Conservation (phyloP, 805 yeast species). For the Starmerella khaoyaiensis region DNA sequence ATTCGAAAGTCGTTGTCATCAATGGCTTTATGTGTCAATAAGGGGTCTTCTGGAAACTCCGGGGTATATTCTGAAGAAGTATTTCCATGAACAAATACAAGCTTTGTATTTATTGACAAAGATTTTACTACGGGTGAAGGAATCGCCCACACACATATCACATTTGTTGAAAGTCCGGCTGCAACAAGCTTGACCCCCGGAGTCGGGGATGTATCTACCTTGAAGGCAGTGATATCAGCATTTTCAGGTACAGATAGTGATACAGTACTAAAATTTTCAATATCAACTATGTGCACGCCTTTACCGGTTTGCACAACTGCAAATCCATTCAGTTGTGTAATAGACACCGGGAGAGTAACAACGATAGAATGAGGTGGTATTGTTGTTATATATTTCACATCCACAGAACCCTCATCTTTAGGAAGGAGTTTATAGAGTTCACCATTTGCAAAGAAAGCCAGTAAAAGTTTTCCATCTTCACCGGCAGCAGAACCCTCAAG, state of each 20-base stretch:
- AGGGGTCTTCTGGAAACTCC: not conserved
- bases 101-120: not conserved
- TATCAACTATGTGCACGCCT: conserved; percentile 7
- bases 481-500: conserved; percentile 11
- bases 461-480: conserved; percentile 11
- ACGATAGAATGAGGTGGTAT: conserved; percentile 4
- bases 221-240: conserved; percentile 9
- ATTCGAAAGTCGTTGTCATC: no score
- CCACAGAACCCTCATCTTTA: not conserved
- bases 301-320: conserved; percentile 7
- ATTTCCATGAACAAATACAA: not conserved
- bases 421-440: conserved; percentile 1
- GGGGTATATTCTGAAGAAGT: no score
- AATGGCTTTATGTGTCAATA: not conserved
- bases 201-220: conserved; percentile 12
- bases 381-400: not conserved
- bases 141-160: conserved; percentile 11
- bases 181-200: conserved; percentile 9
- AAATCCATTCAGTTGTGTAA: conserved; percentile 8
- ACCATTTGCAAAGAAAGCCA: conserved; percentile 10
- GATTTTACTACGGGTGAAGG: not conserved
- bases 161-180: conserved; percentile 9
- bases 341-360: conserved; percentile 4
- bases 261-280: not conserved
- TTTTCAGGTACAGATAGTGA: conserved; percentile 4